Base-by-base conservation (phyloP, 75 land plant species). In the Selaginella moellendorffii region DNA sequence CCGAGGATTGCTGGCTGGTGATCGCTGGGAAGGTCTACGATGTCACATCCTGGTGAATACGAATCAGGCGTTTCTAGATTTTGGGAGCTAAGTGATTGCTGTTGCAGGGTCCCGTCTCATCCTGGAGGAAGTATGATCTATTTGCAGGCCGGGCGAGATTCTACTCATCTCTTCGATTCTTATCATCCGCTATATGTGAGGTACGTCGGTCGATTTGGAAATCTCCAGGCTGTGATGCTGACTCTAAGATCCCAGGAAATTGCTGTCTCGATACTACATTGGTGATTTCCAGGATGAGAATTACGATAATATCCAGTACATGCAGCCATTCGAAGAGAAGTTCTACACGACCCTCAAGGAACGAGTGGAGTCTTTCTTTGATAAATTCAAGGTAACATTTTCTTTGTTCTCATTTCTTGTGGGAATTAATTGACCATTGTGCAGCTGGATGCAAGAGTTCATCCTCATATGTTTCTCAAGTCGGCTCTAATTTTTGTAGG, bases 171-270 rank as follows among this genome's bases (percentile, higher is more conserved):
- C 2, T 78, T 78, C 63, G 78, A 78, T 29, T 78, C 80, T 20
- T 78, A 78, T 42, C 80, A 78, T 61, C 80, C 80, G 0, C 74
- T 78, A 27, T 78, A 70, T 63, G 80, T 78, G 61, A 78, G 80
- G 80, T 74, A 27, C 24, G 26, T 10, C 18, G 51, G 14, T 46
- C 17, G 36, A 52, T 65, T n/a, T n/a, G n/a, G n/a, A n/a, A n/a
- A n/a, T n/a, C n/a, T n/a, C n/a, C n/a, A n/a, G n/a, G n/a, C n/a
- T n/a, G n/a, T n/a, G n/a, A n/a, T n/a, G n/a, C n/a, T n/a, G n/a
- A n/a, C n/a, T n/a, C n/a, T n/a, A n/a, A n/a, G n/a, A n/a, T n/a
- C n/a, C n/a, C 69, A 78, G 80, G 66, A 76, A 78, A 27, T 20
- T 78, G 69, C 69, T 78, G 29, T 31, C 28, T 1, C 74, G 58